These are phyloP conservation scores for Luvunga scandens DNA, from an alignment of 345 rosid species.

Conservation along the genomic window DNA sequence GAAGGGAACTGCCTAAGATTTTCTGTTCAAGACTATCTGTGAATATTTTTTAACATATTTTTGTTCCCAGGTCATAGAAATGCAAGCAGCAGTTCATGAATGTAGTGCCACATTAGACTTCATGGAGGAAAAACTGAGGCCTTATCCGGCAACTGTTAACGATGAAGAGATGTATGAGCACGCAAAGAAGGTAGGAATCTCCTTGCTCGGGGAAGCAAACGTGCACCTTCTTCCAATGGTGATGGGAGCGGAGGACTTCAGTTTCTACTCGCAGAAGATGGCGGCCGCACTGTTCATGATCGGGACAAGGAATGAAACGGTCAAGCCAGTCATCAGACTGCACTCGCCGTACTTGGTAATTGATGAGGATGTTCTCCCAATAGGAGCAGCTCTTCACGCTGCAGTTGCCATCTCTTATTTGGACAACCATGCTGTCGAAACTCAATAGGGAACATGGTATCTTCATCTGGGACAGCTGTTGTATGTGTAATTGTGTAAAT, in stretches of 20 bases:
- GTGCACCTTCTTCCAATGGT: constrained; percentile 24
- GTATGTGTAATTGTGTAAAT: background rate
- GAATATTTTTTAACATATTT: background rate
- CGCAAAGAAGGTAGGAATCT: constrained; percentile 38
- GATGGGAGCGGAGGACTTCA: constrained; percentile 68
- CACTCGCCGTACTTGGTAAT: constrained; percentile 45
- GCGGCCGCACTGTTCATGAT: constrained; percentile 42
- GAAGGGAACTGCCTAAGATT: background rate
- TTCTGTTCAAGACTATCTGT: background rate
- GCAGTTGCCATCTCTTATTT: constrained; percentile 52
- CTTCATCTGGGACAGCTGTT: background rate
- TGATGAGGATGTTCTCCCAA: constrained; percentile 51
- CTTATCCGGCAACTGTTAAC: constrained; percentile 47
- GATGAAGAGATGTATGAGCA: constrained; percentile 44
- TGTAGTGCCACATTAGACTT: constrained; percentile 49
- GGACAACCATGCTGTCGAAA: constrained; percentile 15
- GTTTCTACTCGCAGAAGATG: constrained; percentile 50
- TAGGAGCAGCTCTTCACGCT: constrained; percentile 61
- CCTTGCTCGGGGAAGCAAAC: constrained; percentile 43
- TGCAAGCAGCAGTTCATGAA: constrained; percentile 45
- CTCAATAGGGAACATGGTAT: background rate
- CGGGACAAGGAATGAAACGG: constrained; percentile 27
- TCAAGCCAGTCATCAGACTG: background rate
- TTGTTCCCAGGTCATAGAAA: constrained; percentile 35
- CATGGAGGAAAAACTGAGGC: constrained; percentile 37